Evolutionary conservation across 805 yeast species (phyloP).

Genomic region (Lipomyces anomalus): DNA sequence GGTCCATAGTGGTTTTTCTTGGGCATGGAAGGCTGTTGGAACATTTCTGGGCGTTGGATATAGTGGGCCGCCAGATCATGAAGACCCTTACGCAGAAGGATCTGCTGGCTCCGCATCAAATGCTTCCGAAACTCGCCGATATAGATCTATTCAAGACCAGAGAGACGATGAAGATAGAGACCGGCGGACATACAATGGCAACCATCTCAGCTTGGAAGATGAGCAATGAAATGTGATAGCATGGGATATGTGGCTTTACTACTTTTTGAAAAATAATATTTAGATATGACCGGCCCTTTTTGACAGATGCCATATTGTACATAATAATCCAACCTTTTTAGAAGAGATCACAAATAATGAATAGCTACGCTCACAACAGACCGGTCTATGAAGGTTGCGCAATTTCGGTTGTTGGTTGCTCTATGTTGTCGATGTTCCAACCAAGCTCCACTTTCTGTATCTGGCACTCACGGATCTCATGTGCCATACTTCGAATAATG

Average conservation of each 20-base stretch:
- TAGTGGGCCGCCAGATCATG: neutral
- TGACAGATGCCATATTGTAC: neutral
- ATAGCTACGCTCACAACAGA: no score
- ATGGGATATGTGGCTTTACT: neutral
- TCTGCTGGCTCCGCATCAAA: neutral
- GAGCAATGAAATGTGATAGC: constrained; percentile 29
- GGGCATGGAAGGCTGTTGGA: constrained; percentile 26
- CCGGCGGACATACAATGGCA: constrained; percentile 53
- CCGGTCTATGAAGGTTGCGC: neutral
- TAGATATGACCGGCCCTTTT: neutral
- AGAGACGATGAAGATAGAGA: constrained; percentile 33
- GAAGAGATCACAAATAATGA: no score
- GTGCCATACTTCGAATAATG: constrained; percentile 57
- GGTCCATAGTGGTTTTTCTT: constrained; percentile 19
- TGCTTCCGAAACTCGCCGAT: neutral
- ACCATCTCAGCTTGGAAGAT: constrained; percentile 48
- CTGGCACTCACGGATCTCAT: constrained; percentile 45
- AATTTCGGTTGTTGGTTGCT: constrained; percentile 7
- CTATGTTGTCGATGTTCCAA: constrained; percentile 27
- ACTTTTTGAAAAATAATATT: neutral
- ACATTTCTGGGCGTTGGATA: constrained; percentile 29
- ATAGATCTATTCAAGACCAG: constrained; percentile 1
- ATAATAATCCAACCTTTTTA: neutral
- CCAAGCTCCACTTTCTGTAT: constrained; percentile 25
- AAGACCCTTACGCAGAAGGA: no score